Conservation (phyloP, 768 basidiomycete species). For the Suillus sp. region DNA sequence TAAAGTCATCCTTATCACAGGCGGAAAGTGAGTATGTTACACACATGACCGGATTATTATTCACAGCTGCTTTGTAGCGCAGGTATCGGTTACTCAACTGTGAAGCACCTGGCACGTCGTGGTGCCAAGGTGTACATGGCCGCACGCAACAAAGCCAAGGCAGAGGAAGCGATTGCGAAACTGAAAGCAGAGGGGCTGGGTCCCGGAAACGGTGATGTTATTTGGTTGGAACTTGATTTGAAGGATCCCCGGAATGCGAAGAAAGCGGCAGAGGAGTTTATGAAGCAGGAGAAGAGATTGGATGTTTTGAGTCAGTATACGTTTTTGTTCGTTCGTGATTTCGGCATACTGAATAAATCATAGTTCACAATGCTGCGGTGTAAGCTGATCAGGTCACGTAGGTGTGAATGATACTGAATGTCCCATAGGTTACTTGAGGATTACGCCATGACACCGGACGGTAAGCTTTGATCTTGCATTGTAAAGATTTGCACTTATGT, state of each 20-base stretch:
- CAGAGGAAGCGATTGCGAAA: constrained; percentile 48
- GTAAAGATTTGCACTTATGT: background rate
- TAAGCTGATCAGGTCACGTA: constrained; percentile 25
- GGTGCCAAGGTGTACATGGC: constrained; percentile 66
- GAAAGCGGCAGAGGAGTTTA: constrained; percentile 49
- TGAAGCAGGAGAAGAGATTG: constrained; percentile 50
- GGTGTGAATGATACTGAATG: constrained; percentile 3
- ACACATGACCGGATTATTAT: background rate
- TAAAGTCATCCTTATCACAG: constrained; percentile 59
- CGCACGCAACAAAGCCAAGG: constrained; percentile 48
- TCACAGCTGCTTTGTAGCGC: constrained; percentile 29
- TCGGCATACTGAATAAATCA: constrained; percentile 8
- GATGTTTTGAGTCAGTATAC: constrained; percentile 52
- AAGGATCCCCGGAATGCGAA: constrained; percentile 49
- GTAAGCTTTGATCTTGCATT: constrained; percentile 16
- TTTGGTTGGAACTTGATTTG: constrained; percentile 56
- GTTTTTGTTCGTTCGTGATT: background rate
- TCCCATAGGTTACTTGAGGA: constrained; percentile 23
- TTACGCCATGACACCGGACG: constrained; percentile 29
- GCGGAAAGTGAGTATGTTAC: constrained; percentile 47
- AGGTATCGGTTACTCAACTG: constrained; percentile 54
- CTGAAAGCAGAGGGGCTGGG: constrained; percentile 47
- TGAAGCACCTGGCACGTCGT: constrained; percentile 50
- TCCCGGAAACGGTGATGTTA: constrained; percentile 47
- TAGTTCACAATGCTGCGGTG: constrained; percentile 62